These are phyloP conservation scores for Eucalyptus regnans DNA, from an alignment of 345 rosid genomes.

Conservation along the genomic window DNA sequence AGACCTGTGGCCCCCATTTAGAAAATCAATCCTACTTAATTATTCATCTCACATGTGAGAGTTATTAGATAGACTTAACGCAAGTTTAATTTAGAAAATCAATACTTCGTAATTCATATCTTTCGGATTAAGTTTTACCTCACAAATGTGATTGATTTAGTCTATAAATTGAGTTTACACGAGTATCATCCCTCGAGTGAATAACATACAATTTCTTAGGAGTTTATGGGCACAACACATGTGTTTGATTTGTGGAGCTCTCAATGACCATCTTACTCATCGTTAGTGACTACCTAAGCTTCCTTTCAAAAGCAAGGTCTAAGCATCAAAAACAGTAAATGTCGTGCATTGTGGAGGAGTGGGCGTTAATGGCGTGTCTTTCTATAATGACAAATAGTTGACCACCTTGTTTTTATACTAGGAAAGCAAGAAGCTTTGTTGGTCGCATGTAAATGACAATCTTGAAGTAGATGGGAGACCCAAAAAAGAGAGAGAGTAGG, in stretches of 20 bases:
- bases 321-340: background rate
- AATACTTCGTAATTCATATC: background rate
- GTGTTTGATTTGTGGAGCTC: background rate
- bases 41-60: background rate
- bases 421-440: background rate
- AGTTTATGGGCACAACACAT: background rate
- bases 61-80: background rate
- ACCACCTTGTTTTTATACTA: background rate
- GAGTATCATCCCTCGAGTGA: background rate
- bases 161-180: background rate
- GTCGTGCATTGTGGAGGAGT: background rate
- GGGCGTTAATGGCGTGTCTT: background rate
- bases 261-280: background rate
- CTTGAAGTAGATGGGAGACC: background rate
- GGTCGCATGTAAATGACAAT: background rate
- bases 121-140: background rate
- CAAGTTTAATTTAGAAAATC: background rate
- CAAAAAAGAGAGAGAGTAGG: background rate
- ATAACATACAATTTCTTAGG: background rate
- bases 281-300: background rate
- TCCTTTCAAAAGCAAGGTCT: background rate
- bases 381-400: background rate
- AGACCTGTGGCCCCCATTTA: background rate
- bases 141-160: background rate
- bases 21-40: background rate